Conservation (phyloP, 2,329 filamentous ascomycete species). For the Chrysosporium queenslandicum region DNA sequence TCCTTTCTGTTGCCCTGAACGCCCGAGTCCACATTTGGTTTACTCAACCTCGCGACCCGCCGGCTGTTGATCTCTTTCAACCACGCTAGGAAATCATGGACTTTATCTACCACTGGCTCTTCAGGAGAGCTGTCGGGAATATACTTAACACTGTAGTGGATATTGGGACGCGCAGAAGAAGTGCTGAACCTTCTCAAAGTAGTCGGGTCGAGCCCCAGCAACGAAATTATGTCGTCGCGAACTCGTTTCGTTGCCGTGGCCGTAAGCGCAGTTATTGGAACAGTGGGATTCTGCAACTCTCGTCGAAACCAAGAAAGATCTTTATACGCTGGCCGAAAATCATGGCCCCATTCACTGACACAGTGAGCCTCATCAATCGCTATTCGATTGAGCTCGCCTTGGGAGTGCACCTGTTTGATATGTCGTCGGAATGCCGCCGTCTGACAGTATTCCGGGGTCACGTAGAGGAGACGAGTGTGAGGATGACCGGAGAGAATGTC, state of each 20-base stretch:
- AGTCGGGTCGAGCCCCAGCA: constrained; percentile 56
- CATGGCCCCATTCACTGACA: constrained; percentile 96
- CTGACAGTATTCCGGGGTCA: constrained; percentile 83
- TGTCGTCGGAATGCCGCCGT: constrained; percentile 65
- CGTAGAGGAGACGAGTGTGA: constrained; percentile 71
- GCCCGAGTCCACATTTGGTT: constrained; percentile 34
- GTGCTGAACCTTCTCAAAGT: constrained; percentile 68
- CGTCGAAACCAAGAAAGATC: constrained; percentile 71
- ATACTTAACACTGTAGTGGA: constrained; percentile 81
- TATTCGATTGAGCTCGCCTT: constrained; percentile 75
- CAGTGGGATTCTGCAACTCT: constrained; percentile 58
- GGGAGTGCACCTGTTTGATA: constrained; percentile 62
- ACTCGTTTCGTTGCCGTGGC: constrained; percentile 79
- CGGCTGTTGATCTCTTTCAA: constrained; percentile 62
- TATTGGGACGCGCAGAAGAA: constrained; percentile 70
- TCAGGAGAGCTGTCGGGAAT: constrained; percentile 25
- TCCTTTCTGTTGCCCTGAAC: constrained; percentile 42
- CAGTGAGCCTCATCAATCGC: constrained; percentile 94
- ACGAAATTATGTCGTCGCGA: constrained; percentile 68
- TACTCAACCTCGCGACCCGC: constrained; percentile 55
- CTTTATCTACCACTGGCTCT: constrained; percentile 49
- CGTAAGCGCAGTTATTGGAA: constrained; percentile 86
- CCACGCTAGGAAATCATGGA: constrained; percentile 70
- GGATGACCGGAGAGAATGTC: constrained; percentile 86
- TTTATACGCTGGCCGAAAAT: constrained; percentile 90